Percentiles rank a stretch among this genome's conserved stretches.
phyloP scores from a whole-genome alignment of 2,329 filamentous ascomycete species.

The Penicillium sp. region DNA sequence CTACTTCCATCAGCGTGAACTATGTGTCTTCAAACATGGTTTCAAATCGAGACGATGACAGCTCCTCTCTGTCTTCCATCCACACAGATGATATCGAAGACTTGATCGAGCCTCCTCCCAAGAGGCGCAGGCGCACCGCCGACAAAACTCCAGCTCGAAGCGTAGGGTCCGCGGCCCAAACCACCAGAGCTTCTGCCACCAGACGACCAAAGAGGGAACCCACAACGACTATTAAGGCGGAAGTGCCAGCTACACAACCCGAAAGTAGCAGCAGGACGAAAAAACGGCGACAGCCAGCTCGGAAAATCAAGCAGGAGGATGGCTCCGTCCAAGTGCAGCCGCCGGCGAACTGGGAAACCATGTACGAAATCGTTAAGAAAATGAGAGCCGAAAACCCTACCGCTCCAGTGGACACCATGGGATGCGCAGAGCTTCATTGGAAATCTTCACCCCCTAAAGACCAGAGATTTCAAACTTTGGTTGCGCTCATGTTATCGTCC shows the following conservation, averaged over 20 bases:
- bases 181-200: constrained; percentile 14
- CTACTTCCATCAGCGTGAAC: constrained; percentile 16
- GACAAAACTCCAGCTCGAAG: constrained; percentile 22
- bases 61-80: constrained; percentile 33
- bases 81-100: constrained; percentile 58
- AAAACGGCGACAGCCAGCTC: constrained; percentile 38
- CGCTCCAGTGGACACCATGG: constrained; percentile 96
- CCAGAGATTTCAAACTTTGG: constrained; percentile 78
- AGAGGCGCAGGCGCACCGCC: constrained; percentile 49
- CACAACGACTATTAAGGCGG: constrained; percentile 19
- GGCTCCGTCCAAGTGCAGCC: constrained; percentile 45
- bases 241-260: constrained; percentile 14
- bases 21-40: constrained; percentile 16
- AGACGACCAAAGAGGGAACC: constrained; percentile 21
- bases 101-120: constrained; percentile 34
- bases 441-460: constrained; percentile 45
- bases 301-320: constrained; percentile 36
- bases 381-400: constrained; percentile 67
- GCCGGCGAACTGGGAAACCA: constrained; percentile 76
- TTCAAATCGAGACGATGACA: constrained; percentile 25
- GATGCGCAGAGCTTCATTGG: constrained; percentile 61
- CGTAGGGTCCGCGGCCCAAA: constrained; percentile 17
- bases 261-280: constrained; percentile 18
- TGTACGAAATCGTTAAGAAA: constrained; percentile 71
- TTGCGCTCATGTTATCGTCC: constrained; percentile 84